Percentiles rank a stretch among this genome's conserved stretches.
phyloP scores from a whole-genome alignment of 2,329 filamentous ascomycete species.

The Fusarium chuoi region DNA sequence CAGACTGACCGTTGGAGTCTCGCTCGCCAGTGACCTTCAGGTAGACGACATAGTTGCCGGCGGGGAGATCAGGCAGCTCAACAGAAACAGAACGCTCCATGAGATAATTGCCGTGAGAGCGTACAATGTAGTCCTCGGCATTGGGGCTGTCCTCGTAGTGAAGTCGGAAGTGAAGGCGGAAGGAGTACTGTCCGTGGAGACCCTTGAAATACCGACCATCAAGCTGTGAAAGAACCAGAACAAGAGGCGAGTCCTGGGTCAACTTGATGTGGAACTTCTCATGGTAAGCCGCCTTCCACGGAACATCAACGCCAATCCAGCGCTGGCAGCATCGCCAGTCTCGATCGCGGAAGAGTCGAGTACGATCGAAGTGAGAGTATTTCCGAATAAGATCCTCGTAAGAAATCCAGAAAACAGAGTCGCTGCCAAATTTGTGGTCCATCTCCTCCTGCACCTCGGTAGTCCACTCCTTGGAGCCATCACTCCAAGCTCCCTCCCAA shows the following conservation, averaged over 20 bases:
- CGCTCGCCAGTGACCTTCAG: slow-evolving; percentile 65
- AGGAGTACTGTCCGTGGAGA: slow-evolving; percentile 67
- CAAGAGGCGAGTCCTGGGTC: slow-evolving; percentile 65
- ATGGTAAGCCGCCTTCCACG: slow-evolving; percentile 70
- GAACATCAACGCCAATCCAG: slow-evolving; percentile 71
- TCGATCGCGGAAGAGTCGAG: slow-evolving; percentile 66
- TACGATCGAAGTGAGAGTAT: slow-evolving; percentile 70
- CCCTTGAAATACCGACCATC: slow-evolving; percentile 71
- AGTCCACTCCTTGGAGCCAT: slow-evolving; percentile 71
- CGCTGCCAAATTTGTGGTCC: slow-evolving; percentile 68
- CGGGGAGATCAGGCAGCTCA: slow-evolving; percentile 64
- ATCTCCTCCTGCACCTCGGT: slow-evolving; percentile 67
- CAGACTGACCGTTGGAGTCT: slow-evolving; percentile 53
- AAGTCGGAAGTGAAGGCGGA: slow-evolving; percentile 61
- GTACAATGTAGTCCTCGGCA: slow-evolving; percentile 68
- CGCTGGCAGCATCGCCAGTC: slow-evolving; percentile 68
- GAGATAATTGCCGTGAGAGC: slow-evolving; percentile 67
- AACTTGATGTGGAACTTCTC: slow-evolving; percentile 70
- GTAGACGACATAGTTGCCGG: slow-evolving; percentile 67
- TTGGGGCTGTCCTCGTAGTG: slow-evolving; percentile 59
- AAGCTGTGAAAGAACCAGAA: slow-evolving; percentile 70
- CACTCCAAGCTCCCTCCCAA: slow-evolving; percentile 70
- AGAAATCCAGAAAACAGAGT: slow-evolving; percentile 72
- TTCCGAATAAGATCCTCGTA: slow-evolving; percentile 71
- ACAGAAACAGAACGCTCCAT: slow-evolving; percentile 69